Evolutionary conservation across 495 filamentous ascomycete genomes (phyloP).

Genomic region (Evernia prunastri): DNA sequence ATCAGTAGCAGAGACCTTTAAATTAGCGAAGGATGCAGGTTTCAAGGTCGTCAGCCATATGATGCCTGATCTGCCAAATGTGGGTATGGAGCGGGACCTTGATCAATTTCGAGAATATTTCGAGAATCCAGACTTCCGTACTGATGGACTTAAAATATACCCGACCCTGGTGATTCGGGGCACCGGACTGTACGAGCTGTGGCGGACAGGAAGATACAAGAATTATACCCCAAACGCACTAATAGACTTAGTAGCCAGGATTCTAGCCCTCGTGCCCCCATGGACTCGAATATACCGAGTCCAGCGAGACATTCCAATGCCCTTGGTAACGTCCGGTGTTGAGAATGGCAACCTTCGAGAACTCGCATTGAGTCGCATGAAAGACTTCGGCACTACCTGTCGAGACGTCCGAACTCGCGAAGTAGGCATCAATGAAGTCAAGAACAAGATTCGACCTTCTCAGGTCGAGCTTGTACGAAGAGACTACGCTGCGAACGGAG

Average conservation of each 20-base stretch:
- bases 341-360: conserved; percentile 97
- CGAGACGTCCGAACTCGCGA: conserved; percentile 96
- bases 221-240: conserved; percentile 97
- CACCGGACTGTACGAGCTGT: conserved; percentile 93
- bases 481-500: conserved; percentile 90
- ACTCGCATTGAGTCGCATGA: conserved; percentile 88
- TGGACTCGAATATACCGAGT: conserved; percentile 99
- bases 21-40: conserved; percentile 88
- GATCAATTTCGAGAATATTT: conserved; percentile 98
- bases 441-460: conserved; percentile 92
- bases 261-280: conserved; percentile 86
- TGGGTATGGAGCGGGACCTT: conserved; percentile 95
- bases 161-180: conserved; percentile 96
- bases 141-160: conserved; percentile 98
- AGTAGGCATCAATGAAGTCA: conserved; percentile 97
- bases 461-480: conserved; percentile 95
- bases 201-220: conserved; percentile 93
- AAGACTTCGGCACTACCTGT: conserved; percentile 95
- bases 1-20: conserved; percentile 90
- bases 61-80: conserved; percentile 98
- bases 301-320: conserved; percentile 98
- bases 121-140: conserved; percentile 90
- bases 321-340: conserved; percentile 89
- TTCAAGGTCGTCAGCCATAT: conserved; percentile 99
- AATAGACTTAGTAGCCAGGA: conserved; percentile 90